These are phyloP conservation scores for Purshia tridentata DNA, from an alignment of 306 rosid species.

Conservation along the genomic window DNA sequence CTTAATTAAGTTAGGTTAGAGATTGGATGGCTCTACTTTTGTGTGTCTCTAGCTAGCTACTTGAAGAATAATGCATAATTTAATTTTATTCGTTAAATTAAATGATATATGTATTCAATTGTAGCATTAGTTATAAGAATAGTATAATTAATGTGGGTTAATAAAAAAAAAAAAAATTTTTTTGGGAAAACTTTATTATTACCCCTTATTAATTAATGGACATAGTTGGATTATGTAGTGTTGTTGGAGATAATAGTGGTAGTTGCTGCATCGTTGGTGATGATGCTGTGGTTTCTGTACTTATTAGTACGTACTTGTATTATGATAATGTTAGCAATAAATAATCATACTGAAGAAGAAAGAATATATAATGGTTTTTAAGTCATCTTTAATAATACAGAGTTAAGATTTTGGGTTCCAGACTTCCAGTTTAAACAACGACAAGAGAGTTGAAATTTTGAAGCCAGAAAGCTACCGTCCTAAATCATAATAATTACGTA, in stretches of 20 bases:
- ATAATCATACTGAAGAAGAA: background rate
- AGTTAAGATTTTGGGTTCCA: background rate
- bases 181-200: background rate
- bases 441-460: background rate
- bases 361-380: no score
- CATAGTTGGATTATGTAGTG: background rate
- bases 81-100: no score
- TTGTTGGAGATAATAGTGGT: background rate
- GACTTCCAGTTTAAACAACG: background rate
- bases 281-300: background rate
- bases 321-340: background rate
- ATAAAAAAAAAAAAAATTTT: background rate
- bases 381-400: background rate
- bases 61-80: no score
- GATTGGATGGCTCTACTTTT: background rate
- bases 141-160: background rate
- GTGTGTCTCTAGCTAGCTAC: no score
- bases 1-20: background rate
- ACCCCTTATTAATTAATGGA: no score
- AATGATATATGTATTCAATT: background rate
- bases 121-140: background rate
- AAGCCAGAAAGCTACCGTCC: background rate
- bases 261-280: background rate
- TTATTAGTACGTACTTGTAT: background rate
- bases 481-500: no score